These are phyloP conservation scores for Dactylorhiza incarnata DNA, from an alignment of 106 monocot species.

Conservation along the genomic window DNA sequence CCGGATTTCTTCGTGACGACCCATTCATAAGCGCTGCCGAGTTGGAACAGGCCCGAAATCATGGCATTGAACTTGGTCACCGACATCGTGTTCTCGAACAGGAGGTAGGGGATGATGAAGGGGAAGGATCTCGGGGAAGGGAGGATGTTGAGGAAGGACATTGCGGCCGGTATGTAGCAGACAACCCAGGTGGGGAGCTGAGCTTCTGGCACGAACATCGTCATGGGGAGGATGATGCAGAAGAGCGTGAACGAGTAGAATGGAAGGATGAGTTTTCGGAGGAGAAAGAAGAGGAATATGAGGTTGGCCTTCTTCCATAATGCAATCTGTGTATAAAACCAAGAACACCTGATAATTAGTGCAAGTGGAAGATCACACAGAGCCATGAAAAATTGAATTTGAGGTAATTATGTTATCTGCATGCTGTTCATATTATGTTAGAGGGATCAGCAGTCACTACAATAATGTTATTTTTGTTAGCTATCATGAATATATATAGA, in stretches of 20 bases:
- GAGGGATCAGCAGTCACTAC: too few species aligned
- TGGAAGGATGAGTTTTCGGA: conserved; percentile 71
- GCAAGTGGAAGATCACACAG: too few species aligned
- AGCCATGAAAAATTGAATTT: too few species aligned
- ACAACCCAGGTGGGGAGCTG: conserved; percentile 79
- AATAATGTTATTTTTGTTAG: too few species aligned
- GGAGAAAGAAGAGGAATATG: conserved; percentile 60
- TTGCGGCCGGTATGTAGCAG: conserved; percentile 70
- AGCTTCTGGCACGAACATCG: conserved; percentile 87
- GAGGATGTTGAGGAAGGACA: conserved; percentile 81
- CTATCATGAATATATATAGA: too few species aligned
- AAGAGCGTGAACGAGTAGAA: conserved; percentile 94
- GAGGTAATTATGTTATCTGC: too few species aligned
- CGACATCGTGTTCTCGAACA: conserved; percentile 95
- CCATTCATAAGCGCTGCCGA: conserved; percentile 77
- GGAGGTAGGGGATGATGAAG: conserved; percentile 80
- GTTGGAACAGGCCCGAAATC: conserved; percentile 76
- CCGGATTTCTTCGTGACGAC: conserved; percentile 85
- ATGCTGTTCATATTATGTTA: too few species aligned
- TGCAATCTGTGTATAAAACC: conserved; percentile 24
- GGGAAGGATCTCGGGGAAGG: conserved; percentile 74
- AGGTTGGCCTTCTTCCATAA: conserved; percentile 49
- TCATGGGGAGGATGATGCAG: conserved; percentile 85
- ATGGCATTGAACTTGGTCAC: conserved; percentile 94
- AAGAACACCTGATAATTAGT: background rate